phyloP scores from a whole-genome alignment of 2,329 filamentous ascomycete species.

The Esteya vermicola region DNA sequence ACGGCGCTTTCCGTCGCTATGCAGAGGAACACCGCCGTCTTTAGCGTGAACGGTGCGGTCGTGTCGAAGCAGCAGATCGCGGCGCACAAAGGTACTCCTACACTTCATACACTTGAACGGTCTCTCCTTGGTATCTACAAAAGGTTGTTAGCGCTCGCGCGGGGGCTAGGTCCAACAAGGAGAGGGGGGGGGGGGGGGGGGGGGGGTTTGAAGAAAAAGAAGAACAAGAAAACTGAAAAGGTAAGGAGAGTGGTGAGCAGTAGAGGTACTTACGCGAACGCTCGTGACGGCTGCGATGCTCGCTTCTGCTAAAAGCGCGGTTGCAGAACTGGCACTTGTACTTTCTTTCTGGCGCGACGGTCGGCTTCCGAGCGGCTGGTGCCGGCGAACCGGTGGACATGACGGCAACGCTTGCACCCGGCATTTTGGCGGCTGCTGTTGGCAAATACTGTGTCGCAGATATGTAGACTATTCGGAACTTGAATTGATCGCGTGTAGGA shows the following conservation, averaged over 20 bases:
- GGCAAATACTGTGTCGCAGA: constrained; percentile 11
- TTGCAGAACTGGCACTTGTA: constrained; percentile 99
- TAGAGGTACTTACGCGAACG: constrained; percentile 71
- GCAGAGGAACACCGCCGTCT: constrained; percentile 84
- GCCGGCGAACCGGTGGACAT: constrained; percentile 51
- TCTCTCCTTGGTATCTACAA: constrained; percentile 86
- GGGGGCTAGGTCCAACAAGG: too few relatives aligned
- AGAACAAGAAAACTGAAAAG: neutral
- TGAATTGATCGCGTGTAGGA: too few relatives aligned
- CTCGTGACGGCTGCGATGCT: constrained; percentile 94
- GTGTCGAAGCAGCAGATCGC: constrained; percentile 89
- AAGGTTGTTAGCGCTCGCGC: too few relatives aligned
- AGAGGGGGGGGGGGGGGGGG: neutral
- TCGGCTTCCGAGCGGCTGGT: constrained; percentile 60
- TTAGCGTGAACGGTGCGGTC: constrained; percentile 98
- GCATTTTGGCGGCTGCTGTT: constrained; percentile 40
- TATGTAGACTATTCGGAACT: too few relatives aligned
- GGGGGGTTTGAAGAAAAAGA: neutral
- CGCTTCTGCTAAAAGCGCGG: constrained; percentile 90
- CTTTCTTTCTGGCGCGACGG: constrained; percentile 80
- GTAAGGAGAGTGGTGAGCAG: neutral
- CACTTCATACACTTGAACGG: constrained; percentile 99
- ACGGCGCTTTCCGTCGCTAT: constrained; percentile 86
- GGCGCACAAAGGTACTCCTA: constrained; percentile 92
- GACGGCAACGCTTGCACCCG: constrained; percentile 54